A percentile compares a stretch with the other conserved stretches of the same genome.
phyloP scores from a whole-genome alignment of 164 flowering plant genomes.

The Magnolia officinalis region DNA sequence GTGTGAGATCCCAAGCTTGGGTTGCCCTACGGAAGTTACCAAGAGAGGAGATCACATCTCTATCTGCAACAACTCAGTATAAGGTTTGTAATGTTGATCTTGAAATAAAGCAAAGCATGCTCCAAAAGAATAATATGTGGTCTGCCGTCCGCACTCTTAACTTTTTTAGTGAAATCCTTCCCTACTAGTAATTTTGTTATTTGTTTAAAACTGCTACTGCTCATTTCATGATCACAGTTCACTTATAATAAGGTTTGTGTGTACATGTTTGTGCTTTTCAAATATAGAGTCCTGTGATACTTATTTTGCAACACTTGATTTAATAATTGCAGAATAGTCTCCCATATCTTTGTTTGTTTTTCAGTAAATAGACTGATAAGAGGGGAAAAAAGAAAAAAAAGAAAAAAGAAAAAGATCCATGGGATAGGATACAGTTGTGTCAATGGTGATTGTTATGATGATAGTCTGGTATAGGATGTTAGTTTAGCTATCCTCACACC shows the following conservation, averaged over 20 bases:
- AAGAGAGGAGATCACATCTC: constrained; percentile 19
- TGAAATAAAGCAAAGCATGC: constrained; percentile 10
- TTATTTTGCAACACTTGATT: neutral
- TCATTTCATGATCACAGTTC: neutral
- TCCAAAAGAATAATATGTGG: neutral
- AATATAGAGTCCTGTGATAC: neutral
- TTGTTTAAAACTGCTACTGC: neutral
- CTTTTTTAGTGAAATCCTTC: constrained; percentile 1
- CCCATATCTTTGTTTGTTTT: neutral
- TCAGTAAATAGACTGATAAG: neutral
- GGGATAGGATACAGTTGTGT: too few relatives aligned
- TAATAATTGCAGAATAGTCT: neutral
- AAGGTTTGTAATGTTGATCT: constrained; percentile 21
- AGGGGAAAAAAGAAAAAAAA: too few relatives aligned
- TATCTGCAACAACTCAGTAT: constrained; percentile 14
- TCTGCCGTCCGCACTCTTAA: constrained; percentile 3
- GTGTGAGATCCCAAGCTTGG: constrained; percentile 14
- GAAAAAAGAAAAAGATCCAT: too few relatives aligned
- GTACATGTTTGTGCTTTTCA: neutral
- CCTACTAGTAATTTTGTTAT: neutral
- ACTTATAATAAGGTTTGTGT: neutral
- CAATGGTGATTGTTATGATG: too few relatives aligned
- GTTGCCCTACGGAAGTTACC: constrained; percentile 12
- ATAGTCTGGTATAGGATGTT: neutral
- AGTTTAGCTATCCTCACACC: too few relatives aligned